These are phyloP conservation scores for Nematodospora valgi DNA, from an alignment of 805 yeast genomes.

Conservation along the genomic window DNA sequence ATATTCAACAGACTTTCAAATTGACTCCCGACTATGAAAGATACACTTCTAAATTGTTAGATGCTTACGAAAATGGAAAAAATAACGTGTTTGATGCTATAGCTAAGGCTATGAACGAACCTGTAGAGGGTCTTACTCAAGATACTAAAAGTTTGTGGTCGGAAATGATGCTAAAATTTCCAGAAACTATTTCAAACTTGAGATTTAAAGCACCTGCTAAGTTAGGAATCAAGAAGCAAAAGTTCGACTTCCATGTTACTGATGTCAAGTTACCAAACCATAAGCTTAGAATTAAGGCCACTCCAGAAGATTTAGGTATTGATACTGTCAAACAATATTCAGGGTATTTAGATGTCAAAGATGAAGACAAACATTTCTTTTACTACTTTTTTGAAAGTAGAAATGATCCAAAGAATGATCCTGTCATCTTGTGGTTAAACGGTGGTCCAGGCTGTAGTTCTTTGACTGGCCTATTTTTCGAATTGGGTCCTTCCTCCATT, in stretches of 20 bases:
- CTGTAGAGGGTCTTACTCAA: conserved; percentile 45
- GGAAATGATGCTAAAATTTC: conserved; percentile 60
- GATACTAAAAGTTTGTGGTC: conserved; percentile 56
- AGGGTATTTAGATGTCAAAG: conserved; percentile 80
- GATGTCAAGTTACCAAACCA: conserved; percentile 43
- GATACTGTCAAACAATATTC: conserved; percentile 80
- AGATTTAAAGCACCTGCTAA: conserved; percentile 54
- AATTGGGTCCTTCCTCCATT: conserved; percentile 32
- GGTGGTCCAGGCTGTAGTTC: conserved; percentile 39
- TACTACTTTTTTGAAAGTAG: conserved; percentile 45
- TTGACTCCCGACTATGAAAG: conserved; percentile 10
- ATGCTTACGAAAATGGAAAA: conserved; percentile 16
- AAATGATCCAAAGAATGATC: conserved; percentile 39
- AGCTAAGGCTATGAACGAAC: conserved; percentile 48
- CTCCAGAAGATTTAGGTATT: conserved; percentile 69
- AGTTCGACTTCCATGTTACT: conserved; percentile 34
- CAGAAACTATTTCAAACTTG: conserved; percentile 50
- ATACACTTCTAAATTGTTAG: conserved; percentile 7
- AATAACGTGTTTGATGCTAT: conserved; percentile 43
- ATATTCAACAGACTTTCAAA: conserved; percentile 19
- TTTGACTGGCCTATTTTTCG: conserved; percentile 32
- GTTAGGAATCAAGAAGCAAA: conserved; percentile 34
- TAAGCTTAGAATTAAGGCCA: conserved; percentile 55
- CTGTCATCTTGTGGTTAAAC: conserved; percentile 32
- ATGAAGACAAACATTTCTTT: conserved; percentile 59